Percentiles rank a stretch among this genome's conserved stretches.
phyloP scores from a whole-genome alignment of 164 flowering plant species.

The Annona squamosa region DNA sequence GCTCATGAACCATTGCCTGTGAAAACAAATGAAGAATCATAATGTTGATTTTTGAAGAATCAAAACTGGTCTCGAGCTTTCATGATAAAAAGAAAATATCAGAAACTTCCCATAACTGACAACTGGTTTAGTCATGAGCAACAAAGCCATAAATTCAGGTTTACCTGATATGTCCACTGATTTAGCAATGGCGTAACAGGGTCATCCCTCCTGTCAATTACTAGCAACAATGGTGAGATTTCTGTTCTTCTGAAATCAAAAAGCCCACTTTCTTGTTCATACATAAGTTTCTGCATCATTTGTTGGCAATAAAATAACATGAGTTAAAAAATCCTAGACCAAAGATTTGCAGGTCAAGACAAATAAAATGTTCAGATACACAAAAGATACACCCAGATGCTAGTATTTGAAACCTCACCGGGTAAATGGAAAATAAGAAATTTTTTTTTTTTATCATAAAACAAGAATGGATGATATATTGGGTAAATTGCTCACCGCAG shows the following conservation, averaged over 20 bases:
- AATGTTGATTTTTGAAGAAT: background rate
- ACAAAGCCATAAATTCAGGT: background rate
- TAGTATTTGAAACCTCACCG: background rate
- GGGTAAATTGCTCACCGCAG: conserved; percentile 43
- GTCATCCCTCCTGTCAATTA: conserved; percentile 89
- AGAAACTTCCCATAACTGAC: background rate
- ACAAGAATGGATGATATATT: background rate
- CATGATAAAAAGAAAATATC: background rate
- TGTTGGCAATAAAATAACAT: background rate
- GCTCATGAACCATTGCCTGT: conserved; percentile 97
- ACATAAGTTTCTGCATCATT: conserved; percentile 76
- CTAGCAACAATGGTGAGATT: conserved; percentile 75
- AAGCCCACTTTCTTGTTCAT: conserved; percentile 91
- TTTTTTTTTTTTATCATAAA: background rate
- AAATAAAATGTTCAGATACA: background rate
- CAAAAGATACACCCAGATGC: background rate
- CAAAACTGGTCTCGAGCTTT: background rate
- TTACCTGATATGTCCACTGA: conserved; percentile 99
- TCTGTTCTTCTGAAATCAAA: conserved; percentile 94
- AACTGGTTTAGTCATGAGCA: conserved; percentile 1
- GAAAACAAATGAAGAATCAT: conserved; percentile 7
- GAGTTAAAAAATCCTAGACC: background rate
- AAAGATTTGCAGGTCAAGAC: background rate
- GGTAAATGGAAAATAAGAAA: too few species aligned
- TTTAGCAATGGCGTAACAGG: conserved; percentile 92